Evolutionary conservation across 108 stramenopile genomes (phyloP).

Genomic region (Aureococcus anophagefferens): DNA sequence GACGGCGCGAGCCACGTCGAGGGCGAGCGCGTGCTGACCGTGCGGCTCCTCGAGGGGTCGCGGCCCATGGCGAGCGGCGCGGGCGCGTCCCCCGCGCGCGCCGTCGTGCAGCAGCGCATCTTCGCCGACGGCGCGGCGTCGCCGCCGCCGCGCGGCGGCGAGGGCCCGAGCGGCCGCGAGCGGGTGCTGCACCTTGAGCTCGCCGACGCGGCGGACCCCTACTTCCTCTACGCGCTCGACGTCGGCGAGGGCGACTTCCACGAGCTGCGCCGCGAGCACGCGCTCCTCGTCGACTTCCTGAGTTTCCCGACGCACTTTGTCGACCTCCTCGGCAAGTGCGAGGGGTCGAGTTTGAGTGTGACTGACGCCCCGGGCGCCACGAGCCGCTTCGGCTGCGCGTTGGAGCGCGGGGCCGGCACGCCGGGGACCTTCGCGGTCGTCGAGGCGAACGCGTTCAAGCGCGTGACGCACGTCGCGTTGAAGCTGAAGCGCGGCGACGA

Average conservation of each 20-base stretch:
- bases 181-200: not conserved
- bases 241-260: constrained; percentile 47
- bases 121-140: too few species aligned
- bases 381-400: constrained; percentile 19
- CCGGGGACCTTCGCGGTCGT: constrained; percentile 30
- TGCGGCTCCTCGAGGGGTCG: not conserved
- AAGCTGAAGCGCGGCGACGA: constrained; percentile 33
- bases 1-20: not conserved
- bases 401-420: constrained; percentile 9
- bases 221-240: constrained; percentile 45
- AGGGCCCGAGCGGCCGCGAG: not conserved
- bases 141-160: too few species aligned
- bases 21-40: not conserved
- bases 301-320: constrained; percentile 39
- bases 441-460: constrained; percentile 47
- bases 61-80: not conserved
- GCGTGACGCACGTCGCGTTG: constrained; percentile 38
- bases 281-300: constrained; percentile 43
- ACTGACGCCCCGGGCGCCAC: too few species aligned
- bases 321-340: constrained; percentile 32
- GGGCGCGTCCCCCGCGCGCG: too few species aligned
- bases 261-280: constrained; percentile 39
- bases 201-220: constrained; percentile 19
- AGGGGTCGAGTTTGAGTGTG: too few species aligned
- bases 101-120: too few species aligned